Evolutionary conservation across 345 rosid species (phyloP), one percentile per base, ranked within the genome.

Genomic region (Euphorbia tirucalli): DNA sequence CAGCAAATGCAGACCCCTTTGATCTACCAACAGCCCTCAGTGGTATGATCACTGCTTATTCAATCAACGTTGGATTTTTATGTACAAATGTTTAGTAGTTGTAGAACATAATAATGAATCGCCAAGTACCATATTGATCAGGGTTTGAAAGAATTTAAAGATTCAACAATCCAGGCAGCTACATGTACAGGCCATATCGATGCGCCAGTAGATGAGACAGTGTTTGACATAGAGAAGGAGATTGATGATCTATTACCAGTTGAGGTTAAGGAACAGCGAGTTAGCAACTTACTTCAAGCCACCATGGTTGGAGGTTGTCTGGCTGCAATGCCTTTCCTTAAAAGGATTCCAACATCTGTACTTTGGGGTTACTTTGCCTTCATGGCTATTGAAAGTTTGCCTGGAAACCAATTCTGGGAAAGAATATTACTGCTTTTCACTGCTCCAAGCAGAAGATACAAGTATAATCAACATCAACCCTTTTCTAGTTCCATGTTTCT

Each of bases 261-360:
- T 24, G 75, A 78, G 55, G 78, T 78, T 1, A 78, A 70, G 50
- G 78, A 78, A 43, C 78, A 78, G 31, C 66, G 75, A 22, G 50
- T 78, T 11, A 78, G 78, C 25, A 78, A 78, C 75, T 60, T 78
- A 11, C 78, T 78, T 65, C 82, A 78, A 61, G 71, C 81, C 4
- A 19, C 27, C 14, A 70, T 78, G 81, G 78, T 70, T n/a, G 78
- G 75, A 58, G 78, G 78, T 3, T 78, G 82, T 31, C 65, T 74
- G 22, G 82, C 82, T 18, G 82, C 82, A 7, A 78, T 78, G 82
- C 82, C 81, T 28, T 65, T 78, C 31, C 82, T 78, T 50, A 78
- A 78, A 74, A 78, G 15, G 78, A 78, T 78, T 18, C 78, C 81
- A 25, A 78, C 81, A 18, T 78, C 81, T 24, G 81, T 78, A 9